A percentile compares a stretch with the other conserved stretches of the same genome.
phyloP scores from a whole-genome alignment of 2,329 filamentous ascomycete species.

The Macrophomina tecta region DNA sequence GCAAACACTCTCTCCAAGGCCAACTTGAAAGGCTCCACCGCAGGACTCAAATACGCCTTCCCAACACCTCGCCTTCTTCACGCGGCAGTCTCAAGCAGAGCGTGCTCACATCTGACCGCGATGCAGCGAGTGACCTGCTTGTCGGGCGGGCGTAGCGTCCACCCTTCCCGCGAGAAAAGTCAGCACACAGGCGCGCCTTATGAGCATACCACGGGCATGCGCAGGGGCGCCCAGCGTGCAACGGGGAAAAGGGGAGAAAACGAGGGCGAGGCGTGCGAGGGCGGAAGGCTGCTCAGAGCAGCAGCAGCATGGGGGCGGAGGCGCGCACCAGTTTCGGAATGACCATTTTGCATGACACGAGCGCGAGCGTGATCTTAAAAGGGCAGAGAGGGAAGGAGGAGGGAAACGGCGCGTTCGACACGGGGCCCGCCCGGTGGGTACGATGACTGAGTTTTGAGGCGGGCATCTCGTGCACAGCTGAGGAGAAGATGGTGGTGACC shows the following conservation, averaged over 20 bases:
- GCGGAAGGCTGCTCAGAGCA: slow-evolving; percentile 10
- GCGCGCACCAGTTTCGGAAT: slow-evolving; percentile 23
- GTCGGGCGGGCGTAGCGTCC: not conserved
- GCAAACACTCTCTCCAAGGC: not conserved
- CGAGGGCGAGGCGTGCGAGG: not conserved
- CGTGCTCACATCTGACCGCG: slow-evolving; percentile 22
- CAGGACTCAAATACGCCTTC: slow-evolving; percentile 6
- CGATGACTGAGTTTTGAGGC: slow-evolving; percentile 25
- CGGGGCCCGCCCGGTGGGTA: slow-evolving; percentile 13
- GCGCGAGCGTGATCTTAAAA: slow-evolving; percentile 12
- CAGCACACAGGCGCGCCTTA: slow-evolving; percentile 18
- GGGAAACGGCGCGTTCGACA: not conserved
- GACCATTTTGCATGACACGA: slow-evolving; percentile 21
- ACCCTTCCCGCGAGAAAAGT: not conserved
- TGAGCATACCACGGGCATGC: slow-evolving; percentile 19
- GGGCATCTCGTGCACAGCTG: slow-evolving; percentile 21
- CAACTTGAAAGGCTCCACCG: not conserved
- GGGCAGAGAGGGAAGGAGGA: not conserved
- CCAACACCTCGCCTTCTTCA: slow-evolving; percentile 3
- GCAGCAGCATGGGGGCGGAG: slow-evolving; percentile 12
- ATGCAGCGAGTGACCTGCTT: not conserved
- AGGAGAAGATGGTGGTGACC: slow-evolving; percentile 21
- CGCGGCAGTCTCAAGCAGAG: not conserved
- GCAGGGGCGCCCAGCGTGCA: not conserved
- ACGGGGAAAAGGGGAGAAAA: not conserved